These are phyloP conservation scores for Plectosphaerella cucumerina DNA, from an alignment of 2,329 filamentous ascomycete genomes.

Conservation along the genomic window DNA sequence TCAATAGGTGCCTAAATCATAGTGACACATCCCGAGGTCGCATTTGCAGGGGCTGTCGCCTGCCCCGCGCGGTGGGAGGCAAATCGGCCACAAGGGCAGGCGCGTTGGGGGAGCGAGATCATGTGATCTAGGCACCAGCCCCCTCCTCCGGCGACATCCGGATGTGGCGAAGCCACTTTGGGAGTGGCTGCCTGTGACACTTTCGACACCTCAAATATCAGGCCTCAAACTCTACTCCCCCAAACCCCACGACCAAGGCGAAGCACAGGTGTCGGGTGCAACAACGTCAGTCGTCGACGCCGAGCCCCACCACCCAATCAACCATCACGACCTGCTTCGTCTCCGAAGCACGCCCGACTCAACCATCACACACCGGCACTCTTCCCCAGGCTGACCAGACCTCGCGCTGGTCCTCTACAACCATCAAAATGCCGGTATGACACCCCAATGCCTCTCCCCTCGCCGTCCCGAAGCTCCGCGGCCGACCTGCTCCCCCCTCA, in stretches of 20 bases:
- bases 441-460: background rate
- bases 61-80: background rate
- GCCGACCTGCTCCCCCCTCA: background rate
- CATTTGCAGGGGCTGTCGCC: too few relatives aligned
- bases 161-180: slow-evolving; percentile 12
- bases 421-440: slow-evolving; percentile 44
- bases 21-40: too few relatives aligned
- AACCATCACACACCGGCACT: background rate
- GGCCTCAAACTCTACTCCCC: slow-evolving; percentile 13
- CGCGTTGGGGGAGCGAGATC: slow-evolving; percentile 5
- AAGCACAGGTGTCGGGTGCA: background rate
- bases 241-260: background rate
- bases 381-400: slow-evolving; percentile 5
- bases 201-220: slow-evolving; percentile 3
- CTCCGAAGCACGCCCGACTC: slow-evolving; percentile 9
- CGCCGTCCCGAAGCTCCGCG: slow-evolving; percentile 5
- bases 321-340: slow-evolving; percentile 10
- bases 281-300: slow-evolving; percentile 10
- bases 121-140: slow-evolving; percentile 4
- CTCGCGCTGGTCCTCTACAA: background rate
- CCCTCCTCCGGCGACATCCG: background rate
- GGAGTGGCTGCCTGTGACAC: background rate
- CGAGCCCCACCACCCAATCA: slow-evolving; percentile 8
- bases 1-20: too few relatives aligned
- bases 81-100: background rate